Conservation (phyloP, 345 rosid genomes). For the Lenwebbia sp. region DNA sequence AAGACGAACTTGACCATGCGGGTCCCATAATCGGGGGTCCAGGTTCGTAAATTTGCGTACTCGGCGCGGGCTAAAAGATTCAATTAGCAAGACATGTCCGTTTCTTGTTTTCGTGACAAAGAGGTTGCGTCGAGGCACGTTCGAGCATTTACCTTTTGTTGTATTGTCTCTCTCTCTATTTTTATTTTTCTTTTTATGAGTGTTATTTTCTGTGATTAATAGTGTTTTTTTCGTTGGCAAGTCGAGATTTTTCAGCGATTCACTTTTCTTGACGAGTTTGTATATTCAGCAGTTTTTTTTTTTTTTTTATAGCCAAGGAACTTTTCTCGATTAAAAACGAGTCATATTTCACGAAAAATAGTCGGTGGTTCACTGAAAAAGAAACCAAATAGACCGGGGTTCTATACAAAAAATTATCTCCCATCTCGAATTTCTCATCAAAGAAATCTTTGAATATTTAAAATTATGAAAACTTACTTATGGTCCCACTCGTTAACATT, state of each 20-base stretch:
- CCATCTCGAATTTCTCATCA: neutral
- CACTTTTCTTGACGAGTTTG: too few species aligned
- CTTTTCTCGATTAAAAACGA: too few species aligned
- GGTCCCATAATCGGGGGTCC: neutral
- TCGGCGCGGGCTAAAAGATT: neutral
- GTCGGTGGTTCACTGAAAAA: neutral
- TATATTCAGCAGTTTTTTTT: too few species aligned
- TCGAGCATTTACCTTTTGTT: neutral
- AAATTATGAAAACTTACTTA: neutral
- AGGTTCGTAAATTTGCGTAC: neutral
- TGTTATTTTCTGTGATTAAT: neutral
- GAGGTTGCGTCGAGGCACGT: neutral
- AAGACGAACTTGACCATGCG: neutral
- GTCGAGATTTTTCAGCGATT: neutral
- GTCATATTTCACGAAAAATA: neutral
- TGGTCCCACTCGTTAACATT: neutral
- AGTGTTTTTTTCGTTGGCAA: neutral
- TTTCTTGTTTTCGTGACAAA: neutral
- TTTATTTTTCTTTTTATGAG: neutral
- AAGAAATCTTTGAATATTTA: neutral
- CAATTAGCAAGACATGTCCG: neutral
- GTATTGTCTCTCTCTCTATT: neutral
- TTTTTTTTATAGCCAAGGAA: too few species aligned
- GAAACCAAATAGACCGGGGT: neutral
- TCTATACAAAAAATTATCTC: neutral